Evolutionary conservation across 441 rosid species (phyloP).

Genomic region (Pelargonium australe): DNA sequence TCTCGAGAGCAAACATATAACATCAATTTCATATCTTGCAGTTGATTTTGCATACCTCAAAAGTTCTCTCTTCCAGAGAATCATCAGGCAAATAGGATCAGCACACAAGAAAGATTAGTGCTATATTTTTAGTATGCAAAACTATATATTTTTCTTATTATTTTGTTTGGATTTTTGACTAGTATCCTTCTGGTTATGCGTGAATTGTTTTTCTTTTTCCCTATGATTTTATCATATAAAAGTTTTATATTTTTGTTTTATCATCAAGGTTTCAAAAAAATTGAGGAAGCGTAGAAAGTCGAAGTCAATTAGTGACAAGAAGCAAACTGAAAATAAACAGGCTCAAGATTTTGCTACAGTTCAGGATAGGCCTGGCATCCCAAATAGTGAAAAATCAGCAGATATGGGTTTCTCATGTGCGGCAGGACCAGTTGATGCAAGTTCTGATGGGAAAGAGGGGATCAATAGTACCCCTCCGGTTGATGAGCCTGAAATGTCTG

Average conservation of each 20-base stretch:
- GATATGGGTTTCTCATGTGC: constrained; percentile 23
- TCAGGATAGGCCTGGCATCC: constrained; percentile 32
- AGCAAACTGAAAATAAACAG: constrained; percentile 36
- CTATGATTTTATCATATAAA: not conserved
- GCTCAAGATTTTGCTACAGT: constrained; percentile 31
- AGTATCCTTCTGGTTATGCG: not conserved
- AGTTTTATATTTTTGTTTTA: constrained; percentile 18
- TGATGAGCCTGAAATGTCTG: constrained; percentile 35
- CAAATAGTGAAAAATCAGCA: constrained; percentile 29
- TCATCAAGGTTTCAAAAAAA: constrained; percentile 75
- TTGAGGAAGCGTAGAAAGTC: constrained; percentile 68
- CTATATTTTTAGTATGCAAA: not conserved
- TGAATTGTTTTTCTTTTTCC: not conserved
- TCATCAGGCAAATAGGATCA: constrained; percentile 4
- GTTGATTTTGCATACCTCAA: not conserved
- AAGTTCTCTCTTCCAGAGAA: not conserved
- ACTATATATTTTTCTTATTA: not conserved
- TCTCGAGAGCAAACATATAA: not conserved
- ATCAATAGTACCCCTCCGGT: constrained; percentile 17
- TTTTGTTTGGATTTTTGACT: not conserved
- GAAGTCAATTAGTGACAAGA: constrained; percentile 31
- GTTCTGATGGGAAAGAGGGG: constrained; percentile 33
- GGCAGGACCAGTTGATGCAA: constrained; percentile 30
- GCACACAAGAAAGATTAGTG: not conserved
- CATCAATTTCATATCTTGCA: not conserved